Evolutionary conservation across 129 eudicot species (phyloP).

Genomic region (Kitagawia praeruptora): DNA sequence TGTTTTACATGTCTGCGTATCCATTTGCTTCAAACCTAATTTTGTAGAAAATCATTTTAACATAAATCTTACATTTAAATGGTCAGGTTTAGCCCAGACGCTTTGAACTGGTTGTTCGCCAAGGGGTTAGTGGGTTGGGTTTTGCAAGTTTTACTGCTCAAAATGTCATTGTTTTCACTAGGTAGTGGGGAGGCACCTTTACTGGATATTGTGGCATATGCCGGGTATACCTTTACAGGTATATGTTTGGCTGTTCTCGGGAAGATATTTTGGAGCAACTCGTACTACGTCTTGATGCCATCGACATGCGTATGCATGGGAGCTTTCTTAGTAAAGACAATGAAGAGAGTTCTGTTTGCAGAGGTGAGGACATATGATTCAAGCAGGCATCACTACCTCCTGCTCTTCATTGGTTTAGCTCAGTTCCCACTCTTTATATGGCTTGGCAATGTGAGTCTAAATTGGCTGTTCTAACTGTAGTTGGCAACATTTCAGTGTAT

Average conservation of each 20-base stretch:
- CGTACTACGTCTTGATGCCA: slow-evolving; percentile 52
- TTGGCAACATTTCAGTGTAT: not conserved
- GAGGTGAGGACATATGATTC: slow-evolving; percentile 54
- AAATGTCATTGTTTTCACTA: slow-evolving; percentile 43
- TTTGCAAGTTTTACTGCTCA: slow-evolving; percentile 45
- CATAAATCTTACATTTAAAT: not conserved
- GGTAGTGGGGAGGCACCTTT: slow-evolving; percentile 67
- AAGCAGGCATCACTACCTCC: slow-evolving; percentile 43
- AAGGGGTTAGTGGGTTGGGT: slow-evolving; percentile 64
- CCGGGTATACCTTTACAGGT: slow-evolving; percentile 56
- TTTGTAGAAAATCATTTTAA: not conserved
- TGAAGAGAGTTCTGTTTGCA: slow-evolving; percentile 61
- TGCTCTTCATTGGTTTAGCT: slow-evolving; percentile 55
- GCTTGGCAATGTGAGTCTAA: slow-evolving; percentile 48
- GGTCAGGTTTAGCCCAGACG: slow-evolving; percentile 59
- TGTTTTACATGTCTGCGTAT: not conserved
- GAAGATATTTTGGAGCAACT: slow-evolving; percentile 32
- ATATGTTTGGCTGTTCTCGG: slow-evolving; percentile 46
- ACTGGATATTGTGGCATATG: slow-evolving; percentile 62
- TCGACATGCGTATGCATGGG: slow-evolving; percentile 57
- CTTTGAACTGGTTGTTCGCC: slow-evolving; percentile 50
- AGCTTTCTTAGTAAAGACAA: slow-evolving; percentile 54
- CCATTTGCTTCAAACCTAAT: not conserved
- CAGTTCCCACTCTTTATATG: slow-evolving; percentile 61
- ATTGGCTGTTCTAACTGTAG: slow-evolving; percentile 38